Evolutionary conservation across 169 alveolate genomes (phyloP).

Genomic region (Cryptosporidium andersoni): DNA sequence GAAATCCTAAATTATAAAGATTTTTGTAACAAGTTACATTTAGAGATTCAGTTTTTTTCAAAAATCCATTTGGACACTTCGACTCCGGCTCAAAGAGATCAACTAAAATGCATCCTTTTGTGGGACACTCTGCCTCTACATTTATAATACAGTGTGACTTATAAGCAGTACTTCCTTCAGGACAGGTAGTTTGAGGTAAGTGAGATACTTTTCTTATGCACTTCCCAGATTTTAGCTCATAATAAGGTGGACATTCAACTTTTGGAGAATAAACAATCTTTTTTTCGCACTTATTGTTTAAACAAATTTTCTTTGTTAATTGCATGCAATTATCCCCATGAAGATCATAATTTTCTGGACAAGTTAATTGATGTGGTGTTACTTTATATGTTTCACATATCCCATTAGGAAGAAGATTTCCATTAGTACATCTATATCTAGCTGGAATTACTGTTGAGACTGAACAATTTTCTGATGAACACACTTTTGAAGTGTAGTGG

Average conservation of each 20-base stretch:
- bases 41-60: slow-evolving; percentile 1
- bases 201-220: slow-evolving; percentile 33
- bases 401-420: slow-evolving; percentile 32
- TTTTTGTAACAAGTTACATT: slow-evolving; percentile 20
- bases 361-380: slow-evolving; percentile 24
- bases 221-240: slow-evolving; percentile 22
- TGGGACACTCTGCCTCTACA: slow-evolving; percentile 38
- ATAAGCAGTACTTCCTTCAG: slow-evolving; percentile 19
- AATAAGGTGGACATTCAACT: slow-evolving; percentile 44
- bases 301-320: slow-evolving; percentile 19
- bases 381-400: slow-evolving; percentile 42
- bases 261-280: slow-evolving; percentile 35
- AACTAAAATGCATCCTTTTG: slow-evolving; percentile 1
- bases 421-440: slow-evolving; percentile 10
- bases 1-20: slow-evolving; percentile 14
- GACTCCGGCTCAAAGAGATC: slow-evolving; percentile 4
- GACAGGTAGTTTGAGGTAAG: slow-evolving; percentile 34
- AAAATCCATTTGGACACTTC: slow-evolving; percentile 48
- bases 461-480: slow-evolving; percentile 53
- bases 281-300: slow-evolving; percentile 59
- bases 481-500: slow-evolving; percentile 42
- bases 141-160: slow-evolving; percentile 51
- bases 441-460: slow-evolving; percentile 34
- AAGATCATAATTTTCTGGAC: slow-evolving; percentile 35
- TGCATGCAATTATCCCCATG: slow-evolving; percentile 24